phyloP scores from a whole-genome alignment of 2,329 filamentous ascomycete genomes.

The Aspergillus sp. region DNA sequence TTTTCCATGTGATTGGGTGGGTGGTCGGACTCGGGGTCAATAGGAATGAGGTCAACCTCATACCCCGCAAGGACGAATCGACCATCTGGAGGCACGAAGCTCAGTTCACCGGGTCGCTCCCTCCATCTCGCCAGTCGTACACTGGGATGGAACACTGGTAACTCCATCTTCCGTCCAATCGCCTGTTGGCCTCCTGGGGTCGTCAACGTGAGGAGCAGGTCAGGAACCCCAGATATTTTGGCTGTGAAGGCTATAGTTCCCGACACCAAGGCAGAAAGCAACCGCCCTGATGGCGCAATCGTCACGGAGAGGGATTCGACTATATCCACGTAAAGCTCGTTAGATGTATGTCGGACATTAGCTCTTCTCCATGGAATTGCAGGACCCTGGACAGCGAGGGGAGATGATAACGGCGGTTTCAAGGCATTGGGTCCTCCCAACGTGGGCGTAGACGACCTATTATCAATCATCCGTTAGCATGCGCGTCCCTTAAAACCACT shows the following conservation, averaged over 20 bases:
- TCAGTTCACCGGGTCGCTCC: constrained; percentile 81
- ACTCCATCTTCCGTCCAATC: constrained; percentile 64
- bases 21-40: constrained; percentile 51
- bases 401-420: constrained; percentile 32
- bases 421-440: constrained; percentile 31
- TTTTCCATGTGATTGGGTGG: constrained; percentile 49
- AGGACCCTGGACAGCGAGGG: constrained; percentile 31
- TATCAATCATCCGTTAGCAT: not conserved
- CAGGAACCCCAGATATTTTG: constrained; percentile 89
- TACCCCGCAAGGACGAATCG: constrained; percentile 90
- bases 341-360: constrained; percentile 91
- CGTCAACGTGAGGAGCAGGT: constrained; percentile 72
- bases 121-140: constrained; percentile 86
- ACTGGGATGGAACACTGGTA: constrained; percentile 94
- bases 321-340: constrained; percentile 93
- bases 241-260: constrained; percentile 91
- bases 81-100: constrained; percentile 90
- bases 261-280: constrained; percentile 77
- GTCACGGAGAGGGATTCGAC: constrained; percentile 84
- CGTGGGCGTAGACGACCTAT: constrained; percentile 29
- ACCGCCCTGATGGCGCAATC: constrained; percentile 79
- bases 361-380: constrained; percentile 80
- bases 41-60: constrained; percentile 80
- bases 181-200: constrained; percentile 74
- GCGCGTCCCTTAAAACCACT: not conserved